phyloP scores from a whole-genome alignment of 805 yeast genomes.

The Ogataea kodamae region DNA sequence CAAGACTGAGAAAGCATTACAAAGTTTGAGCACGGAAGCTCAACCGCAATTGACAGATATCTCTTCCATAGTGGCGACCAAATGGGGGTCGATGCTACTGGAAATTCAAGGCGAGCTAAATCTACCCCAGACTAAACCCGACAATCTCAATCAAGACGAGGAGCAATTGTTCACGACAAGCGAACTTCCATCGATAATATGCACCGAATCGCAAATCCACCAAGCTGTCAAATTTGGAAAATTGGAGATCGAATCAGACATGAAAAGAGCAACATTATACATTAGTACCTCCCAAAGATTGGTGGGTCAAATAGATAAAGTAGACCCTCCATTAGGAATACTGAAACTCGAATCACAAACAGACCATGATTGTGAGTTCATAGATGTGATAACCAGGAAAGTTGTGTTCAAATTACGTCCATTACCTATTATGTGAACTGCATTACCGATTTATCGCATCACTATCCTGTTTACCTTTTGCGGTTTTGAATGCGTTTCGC shows the following conservation, averaged over 20 bases:
- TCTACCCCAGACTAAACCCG: slow-evolving; percentile 39
- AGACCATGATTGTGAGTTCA: slow-evolving; percentile 41
- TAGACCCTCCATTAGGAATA: slow-evolving; percentile 66
- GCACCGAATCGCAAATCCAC: slow-evolving; percentile 5
- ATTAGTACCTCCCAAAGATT: slow-evolving; percentile 70
- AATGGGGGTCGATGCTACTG: slow-evolving; percentile 54
- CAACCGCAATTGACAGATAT: slow-evolving; percentile 6
- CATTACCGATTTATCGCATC: no score
- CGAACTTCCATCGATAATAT: slow-evolving; percentile 15
- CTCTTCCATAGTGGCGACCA: slow-evolving; percentile 41
- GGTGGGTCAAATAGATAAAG: slow-evolving; percentile 53
- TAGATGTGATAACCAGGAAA: slow-evolving; percentile 58
- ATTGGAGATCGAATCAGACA: slow-evolving; percentile 43
- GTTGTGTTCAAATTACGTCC: slow-evolving; percentile 67
- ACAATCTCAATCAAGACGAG: slow-evolving; percentile 33
- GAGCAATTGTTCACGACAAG: slow-evolving; percentile 34
- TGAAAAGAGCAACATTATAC: slow-evolving; percentile 49
- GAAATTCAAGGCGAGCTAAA: slow-evolving; percentile 76
- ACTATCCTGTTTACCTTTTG: no score
- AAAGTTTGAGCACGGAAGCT: slow-evolving; percentile 8
- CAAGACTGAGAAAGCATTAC: slow-evolving; percentile 15
- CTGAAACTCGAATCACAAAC: slow-evolving; percentile 40
- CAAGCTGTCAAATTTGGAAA: slow-evolving; percentile 52
- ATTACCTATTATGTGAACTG: slow-evolving; percentile 72
- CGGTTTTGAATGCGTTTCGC: no score